These are phyloP conservation scores for Phytophthora idaei DNA, from an alignment of 352 stramenopile species.

Conservation along the genomic window DNA sequence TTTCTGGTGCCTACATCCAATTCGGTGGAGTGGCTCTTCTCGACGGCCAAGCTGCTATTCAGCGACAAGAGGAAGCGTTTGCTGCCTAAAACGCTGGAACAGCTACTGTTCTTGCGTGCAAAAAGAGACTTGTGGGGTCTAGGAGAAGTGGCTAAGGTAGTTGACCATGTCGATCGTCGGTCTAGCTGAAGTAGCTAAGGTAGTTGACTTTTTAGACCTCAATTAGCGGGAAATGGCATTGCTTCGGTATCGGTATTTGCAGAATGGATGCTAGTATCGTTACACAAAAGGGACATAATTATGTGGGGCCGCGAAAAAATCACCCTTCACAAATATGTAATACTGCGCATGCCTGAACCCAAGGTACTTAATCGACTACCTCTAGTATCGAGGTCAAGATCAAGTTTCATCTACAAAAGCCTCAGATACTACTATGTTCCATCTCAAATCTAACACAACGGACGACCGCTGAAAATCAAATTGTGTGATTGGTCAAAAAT, in stretches of 20 bases:
- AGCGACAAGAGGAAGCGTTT: slow-evolving; percentile 3
- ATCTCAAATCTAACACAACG: too few species aligned
- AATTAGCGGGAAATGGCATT: neutral
- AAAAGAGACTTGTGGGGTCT: neutral
- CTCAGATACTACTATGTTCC: too few species aligned
- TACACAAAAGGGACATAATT: neutral
- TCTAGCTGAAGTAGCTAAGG: neutral
- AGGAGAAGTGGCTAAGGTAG: neutral
- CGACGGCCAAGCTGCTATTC: neutral
- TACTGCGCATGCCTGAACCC: neutral
- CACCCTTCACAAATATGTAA: neutral
- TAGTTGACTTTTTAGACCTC: neutral
- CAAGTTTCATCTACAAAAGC: too few species aligned
- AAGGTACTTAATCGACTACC: too few species aligned
- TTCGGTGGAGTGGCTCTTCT: neutral
- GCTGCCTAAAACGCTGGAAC: neutral
- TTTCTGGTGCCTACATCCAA: neutral
- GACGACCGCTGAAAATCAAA: too few species aligned
- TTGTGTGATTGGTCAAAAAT: too few species aligned
- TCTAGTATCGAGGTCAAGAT: too few species aligned
- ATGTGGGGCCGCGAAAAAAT: neutral
- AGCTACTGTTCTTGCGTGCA: slow-evolving; percentile 4
- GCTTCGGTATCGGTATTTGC: neutral
- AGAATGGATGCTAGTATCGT: neutral
- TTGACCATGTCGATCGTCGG: neutral